These are phyloP conservation scores for Cytospora piceae DNA, from an alignment of 2,329 filamentous ascomycete genomes.

Conservation along the genomic window DNA sequence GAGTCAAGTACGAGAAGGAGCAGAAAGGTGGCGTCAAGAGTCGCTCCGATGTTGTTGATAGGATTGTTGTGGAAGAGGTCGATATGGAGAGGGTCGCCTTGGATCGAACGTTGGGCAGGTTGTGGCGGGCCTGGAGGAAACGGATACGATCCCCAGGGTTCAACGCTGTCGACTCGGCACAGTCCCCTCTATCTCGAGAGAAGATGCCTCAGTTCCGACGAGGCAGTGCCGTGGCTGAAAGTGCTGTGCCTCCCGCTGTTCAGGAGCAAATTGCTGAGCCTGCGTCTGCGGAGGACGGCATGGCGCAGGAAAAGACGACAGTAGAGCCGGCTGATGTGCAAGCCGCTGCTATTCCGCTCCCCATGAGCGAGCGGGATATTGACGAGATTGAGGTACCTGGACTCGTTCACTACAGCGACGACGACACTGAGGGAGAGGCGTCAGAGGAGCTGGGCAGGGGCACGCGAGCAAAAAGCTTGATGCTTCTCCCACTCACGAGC, in stretches of 20 bases:
- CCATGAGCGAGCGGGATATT: conserved; percentile 68
- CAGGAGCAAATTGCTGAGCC: conserved; percentile 32
- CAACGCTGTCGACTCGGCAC: conserved; percentile 49
- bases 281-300: conserved; percentile 15
- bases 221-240: conserved; percentile 43
- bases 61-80: conserved; percentile 81
- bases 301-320: conserved; percentile 15
- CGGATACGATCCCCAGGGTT: conserved; percentile 64
- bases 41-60: conserved; percentile 59
- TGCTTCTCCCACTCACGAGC: conserved; percentile 39
- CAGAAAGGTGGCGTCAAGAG: conserved; percentile 55
- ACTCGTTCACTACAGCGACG: conserved; percentile 64
- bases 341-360: conserved; percentile 69
- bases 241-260: conserved; percentile 44
- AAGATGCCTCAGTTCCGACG: conserved; percentile 42
- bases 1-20: conserved; percentile 61
- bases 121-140: conserved; percentile 97
- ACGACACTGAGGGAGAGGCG: conserved; percentile 56
- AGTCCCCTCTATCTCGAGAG: conserved; percentile 55
- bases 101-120: conserved; percentile 81
- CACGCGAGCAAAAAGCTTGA: conserved; percentile 53
- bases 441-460: conserved; percentile 39
- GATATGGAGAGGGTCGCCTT: conserved; percentile 94
- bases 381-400: conserved; percentile 82
- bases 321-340: conserved; percentile 46